phyloP scores from a whole-genome alignment of 345 rosid genomes.

The Erodium maritimum region DNA sequence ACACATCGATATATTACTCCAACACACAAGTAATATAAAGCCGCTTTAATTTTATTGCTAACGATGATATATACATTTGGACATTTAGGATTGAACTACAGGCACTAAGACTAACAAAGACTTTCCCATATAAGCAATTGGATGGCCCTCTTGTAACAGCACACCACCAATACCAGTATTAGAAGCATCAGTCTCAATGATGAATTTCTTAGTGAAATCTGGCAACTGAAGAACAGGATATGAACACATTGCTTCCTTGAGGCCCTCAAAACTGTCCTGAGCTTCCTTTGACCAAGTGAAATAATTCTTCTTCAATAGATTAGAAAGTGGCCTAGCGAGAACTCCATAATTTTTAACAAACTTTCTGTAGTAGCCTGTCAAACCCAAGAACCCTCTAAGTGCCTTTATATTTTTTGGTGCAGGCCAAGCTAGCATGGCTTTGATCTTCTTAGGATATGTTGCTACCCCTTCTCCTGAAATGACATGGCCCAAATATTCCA shows the following conservation, averaged over 20 bases:
- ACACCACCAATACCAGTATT: background rate
- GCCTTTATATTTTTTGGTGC: background rate
- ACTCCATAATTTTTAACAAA: background rate
- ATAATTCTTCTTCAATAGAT: background rate
- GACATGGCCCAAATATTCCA: background rate
- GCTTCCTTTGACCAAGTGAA: slow-evolving; percentile 1
- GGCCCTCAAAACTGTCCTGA: background rate
- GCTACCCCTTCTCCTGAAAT: background rate
- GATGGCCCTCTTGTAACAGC: background rate
- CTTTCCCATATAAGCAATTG: background rate
- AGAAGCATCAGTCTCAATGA: no score
- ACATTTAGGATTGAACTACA: no score
- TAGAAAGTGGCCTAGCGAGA: background rate
- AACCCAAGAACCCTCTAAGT: background rate
- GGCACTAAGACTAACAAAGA: no score
- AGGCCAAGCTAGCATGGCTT: background rate
- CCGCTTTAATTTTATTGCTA: no score
- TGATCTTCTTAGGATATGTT: background rate
- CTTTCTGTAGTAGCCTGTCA: background rate
- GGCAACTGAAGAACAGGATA: slow-evolving; percentile 2
- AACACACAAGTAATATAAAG: no score
- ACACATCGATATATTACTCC: no score
- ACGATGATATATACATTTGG: no score
- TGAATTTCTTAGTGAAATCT: background rate
- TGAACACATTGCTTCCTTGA: background rate